Conservation (phyloP, 176 grass and related monocot genomes). For the Triticum urartu region DNA sequence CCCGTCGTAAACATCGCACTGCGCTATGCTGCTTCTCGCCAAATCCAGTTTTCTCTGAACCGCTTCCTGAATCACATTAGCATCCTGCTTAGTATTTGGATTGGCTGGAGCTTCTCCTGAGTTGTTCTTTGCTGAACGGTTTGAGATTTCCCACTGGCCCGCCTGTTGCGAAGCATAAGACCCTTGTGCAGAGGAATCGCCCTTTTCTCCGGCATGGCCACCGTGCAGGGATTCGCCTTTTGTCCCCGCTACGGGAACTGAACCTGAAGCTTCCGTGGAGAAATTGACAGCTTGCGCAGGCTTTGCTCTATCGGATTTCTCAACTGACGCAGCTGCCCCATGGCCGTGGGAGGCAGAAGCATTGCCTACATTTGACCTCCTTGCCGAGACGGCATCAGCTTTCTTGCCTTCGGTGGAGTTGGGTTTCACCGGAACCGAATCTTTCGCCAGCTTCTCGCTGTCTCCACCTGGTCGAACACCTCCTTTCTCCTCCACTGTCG, state of each 20-base stretch:
- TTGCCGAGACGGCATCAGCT: background rate
- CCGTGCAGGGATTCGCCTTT: background rate
- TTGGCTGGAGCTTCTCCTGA: background rate
- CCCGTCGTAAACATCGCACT: constrained; percentile 76
- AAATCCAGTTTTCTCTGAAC: constrained; percentile 16
- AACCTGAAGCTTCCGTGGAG: constrained; percentile 31
- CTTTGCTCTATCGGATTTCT: constrained; percentile 8
- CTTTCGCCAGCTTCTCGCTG: constrained; percentile 4
- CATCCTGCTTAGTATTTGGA: background rate
- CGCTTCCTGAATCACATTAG: background rate
- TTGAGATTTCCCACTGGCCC: background rate
- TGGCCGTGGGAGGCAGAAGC: background rate
- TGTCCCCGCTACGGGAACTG: background rate
- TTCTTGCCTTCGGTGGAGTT: background rate
- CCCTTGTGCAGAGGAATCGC: constrained; percentile 36
- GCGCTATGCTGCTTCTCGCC: background rate
- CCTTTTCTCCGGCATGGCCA: background rate
- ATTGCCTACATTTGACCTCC: background rate
- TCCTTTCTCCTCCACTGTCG: background rate
- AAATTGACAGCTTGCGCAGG: constrained; percentile 2
- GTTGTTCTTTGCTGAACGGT: constrained; percentile 18
- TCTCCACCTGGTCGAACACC: background rate
- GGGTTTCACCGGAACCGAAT: constrained; percentile 11
- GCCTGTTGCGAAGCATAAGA: constrained; percentile 4
- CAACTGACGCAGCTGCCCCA: background rate